Evolutionary conservation across 2,329 filamentous ascomycete genomes (phyloP), one percentile per base, ranked within the genome.

Genomic region (Penicillium fuscoglaucum): DNA sequence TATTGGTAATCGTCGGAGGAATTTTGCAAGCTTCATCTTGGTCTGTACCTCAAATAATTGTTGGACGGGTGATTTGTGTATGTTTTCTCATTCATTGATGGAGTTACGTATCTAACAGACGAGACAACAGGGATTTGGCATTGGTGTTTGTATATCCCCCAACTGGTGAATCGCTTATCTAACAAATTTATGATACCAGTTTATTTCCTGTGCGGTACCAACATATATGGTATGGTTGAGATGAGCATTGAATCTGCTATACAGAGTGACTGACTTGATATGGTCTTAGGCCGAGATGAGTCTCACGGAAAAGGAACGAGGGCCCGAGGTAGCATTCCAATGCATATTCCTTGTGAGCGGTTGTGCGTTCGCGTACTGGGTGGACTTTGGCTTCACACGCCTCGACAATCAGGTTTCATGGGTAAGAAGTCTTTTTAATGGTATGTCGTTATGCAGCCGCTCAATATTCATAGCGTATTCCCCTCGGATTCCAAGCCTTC

Each of bases 1-100:
- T 63, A 3, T 57, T 67, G 26, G 68, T 68, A 29, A 61, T 65
- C 46, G 61, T 70, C 41, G 69, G 69, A 31, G 66, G 63, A 2
- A 52, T 21, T 37, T 33, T 50, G 19, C 47, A 50, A 40, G 47
- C 47, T 8, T 50, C 29, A 2, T 50, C 47, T 50, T 50, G 33
- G 47, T 50, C 47, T 5, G 47, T 50, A 7, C 19, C 31, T 37
- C 47, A 50, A n/a, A 50, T 50, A 17, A 50, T 50, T 2, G 47
- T 37, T 12, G 47, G 47, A 26, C 33, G 47, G 17, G 47, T 50
- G 10, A 17, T 50, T 28, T 50, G 47, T 39, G 47, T 50, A 39
- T 12, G 40, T 43, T 12, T 1, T 7, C 15, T 24, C 24, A 7
- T 37, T 17, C 1, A 2, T n/a, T 3, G 7, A 33, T 10, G 21